Evolutionary conservation across 192 early-diverging fungal species (phyloP).

Genomic region (Coemansia sp.): DNA sequence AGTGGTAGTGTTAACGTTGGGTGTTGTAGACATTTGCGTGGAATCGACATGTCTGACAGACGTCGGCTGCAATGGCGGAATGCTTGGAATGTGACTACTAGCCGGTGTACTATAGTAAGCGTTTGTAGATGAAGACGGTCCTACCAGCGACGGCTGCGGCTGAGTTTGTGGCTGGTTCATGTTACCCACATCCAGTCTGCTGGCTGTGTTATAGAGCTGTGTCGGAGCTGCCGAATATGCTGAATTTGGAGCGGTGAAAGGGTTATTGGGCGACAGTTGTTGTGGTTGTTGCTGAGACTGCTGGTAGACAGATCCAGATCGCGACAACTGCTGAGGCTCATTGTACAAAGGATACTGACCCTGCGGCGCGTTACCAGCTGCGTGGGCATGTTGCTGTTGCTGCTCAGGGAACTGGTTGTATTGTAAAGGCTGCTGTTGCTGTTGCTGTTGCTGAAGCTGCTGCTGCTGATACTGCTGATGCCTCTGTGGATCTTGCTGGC

Average conservation of each 20-base stretch:
- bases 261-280: conserved; percentile 21
- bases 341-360: conserved; percentile 23
- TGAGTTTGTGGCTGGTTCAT: background rate
- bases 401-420: conserved; percentile 20
- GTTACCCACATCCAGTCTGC: background rate
- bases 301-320: conserved; percentile 9
- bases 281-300: conserved; percentile 21
- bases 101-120: conserved; percentile 36
- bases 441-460: conserved; percentile 10
- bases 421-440: conserved; percentile 15
- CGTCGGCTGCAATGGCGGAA: conserved; percentile 22
- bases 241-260: conserved; percentile 7
- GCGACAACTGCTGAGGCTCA: conserved; percentile 37
- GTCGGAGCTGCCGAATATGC: conserved; percentile 5
- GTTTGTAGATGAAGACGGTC: conserved; percentile 13
- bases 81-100: conserved; percentile 32
- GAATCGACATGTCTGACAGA: conserved; percentile 6
- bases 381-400: conserved; percentile 6
- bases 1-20: conserved; percentile 3
- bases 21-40: conserved; percentile 2
- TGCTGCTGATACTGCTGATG: conserved; percentile 28
- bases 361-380: background rate
- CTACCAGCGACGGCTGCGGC: conserved; percentile 4
- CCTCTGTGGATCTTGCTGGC: conserved; percentile 13
- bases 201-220: background rate